Percentiles rank a stretch among this genome's conserved stretches.
These are phyloP conservation scores for Pyrenophora graminea DNA, from an alignment of 2,329 filamentous ascomycete genomes.

Conservation along the genomic window DNA sequence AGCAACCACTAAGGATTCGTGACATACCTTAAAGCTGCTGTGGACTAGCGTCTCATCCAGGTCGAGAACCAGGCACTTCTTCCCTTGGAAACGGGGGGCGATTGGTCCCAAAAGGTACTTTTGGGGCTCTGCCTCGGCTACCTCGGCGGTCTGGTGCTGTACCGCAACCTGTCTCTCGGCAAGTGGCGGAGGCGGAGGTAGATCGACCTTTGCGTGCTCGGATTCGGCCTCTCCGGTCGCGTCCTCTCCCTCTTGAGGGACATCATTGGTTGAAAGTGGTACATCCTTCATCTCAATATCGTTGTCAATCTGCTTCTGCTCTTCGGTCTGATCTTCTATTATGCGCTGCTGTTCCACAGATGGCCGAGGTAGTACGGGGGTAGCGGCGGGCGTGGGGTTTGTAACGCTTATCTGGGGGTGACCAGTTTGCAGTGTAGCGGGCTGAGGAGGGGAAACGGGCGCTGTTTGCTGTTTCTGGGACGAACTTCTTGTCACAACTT, in stretches of 20 bases:
- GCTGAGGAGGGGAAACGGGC: slow-evolving; percentile 38
- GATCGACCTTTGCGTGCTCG: slow-evolving; percentile 49
- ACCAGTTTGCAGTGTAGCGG: slow-evolving; percentile 39
- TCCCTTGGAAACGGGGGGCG: slow-evolving; percentile 76
- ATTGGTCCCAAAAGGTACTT: slow-evolving; percentile 82
- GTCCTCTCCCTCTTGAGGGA: slow-evolving; percentile 46
- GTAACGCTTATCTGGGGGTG: slow-evolving; percentile 50
- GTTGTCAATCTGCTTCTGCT: slow-evolving; percentile 56
- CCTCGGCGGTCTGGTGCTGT: slow-evolving; percentile 47
- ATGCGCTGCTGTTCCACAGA: slow-evolving; percentile 46
- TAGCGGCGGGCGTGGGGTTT: slow-evolving; percentile 52
- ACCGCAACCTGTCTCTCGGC: slow-evolving; percentile 50
- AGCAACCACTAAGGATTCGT: neutral
- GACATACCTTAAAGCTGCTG: slow-evolving; percentile 91
- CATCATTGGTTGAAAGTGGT: slow-evolving; percentile 57
- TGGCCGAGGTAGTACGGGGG: slow-evolving; percentile 38
- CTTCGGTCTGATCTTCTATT: slow-evolving; percentile 56
- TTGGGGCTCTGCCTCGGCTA: slow-evolving; percentile 55
- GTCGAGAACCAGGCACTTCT: slow-evolving; percentile 94
- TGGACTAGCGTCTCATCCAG: slow-evolving; percentile 96
- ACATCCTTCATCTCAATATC: slow-evolving; percentile 69
- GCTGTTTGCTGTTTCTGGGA: slow-evolving; percentile 41
- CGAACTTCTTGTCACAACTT: slow-evolving; percentile 38
- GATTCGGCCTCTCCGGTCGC: slow-evolving; percentile 31
- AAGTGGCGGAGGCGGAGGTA: slow-evolving; percentile 62